Evolutionary conservation across 1,139 yeast genomes (phyloP).

Genomic region (Suhomyces bokatorum): DNA sequence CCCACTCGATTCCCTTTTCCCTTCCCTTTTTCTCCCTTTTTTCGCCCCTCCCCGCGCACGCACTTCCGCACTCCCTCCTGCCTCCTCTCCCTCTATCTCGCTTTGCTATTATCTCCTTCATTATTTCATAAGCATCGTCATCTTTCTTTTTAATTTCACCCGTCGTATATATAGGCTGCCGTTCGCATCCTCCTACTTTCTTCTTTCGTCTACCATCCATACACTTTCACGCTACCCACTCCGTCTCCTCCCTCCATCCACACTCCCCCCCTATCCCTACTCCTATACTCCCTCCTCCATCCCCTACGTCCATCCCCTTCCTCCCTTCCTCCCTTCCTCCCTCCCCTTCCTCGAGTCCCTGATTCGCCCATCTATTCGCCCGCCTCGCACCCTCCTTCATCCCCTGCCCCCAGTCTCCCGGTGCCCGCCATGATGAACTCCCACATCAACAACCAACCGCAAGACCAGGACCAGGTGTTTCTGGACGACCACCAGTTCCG

Average conservation of each 20-base stretch:
- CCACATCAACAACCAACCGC: slow-evolving; percentile 30
- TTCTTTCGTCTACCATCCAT: background rate
- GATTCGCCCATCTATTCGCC: slow-evolving; percentile 2
- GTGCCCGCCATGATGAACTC: slow-evolving; percentile 26
- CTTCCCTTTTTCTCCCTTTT: background rate
- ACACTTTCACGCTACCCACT: background rate
- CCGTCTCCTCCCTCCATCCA: background rate
- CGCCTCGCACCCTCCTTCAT: slow-evolving; percentile 2
- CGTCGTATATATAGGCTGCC: slow-evolving; percentile 12
- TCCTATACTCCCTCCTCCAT: background rate
- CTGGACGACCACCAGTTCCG: slow-evolving; percentile 35
- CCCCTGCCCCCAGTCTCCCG: slow-evolving; percentile 7
- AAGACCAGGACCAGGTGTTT: slow-evolving; percentile 35
- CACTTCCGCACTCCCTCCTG: slow-evolving; percentile 6
- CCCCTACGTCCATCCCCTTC: too few relatives aligned
- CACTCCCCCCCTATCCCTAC: background rate
- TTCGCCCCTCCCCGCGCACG: slow-evolving; percentile 3
- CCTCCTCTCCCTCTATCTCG: slow-evolving; percentile 7
- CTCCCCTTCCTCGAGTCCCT: background rate
- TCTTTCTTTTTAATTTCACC: slow-evolving; percentile 12
- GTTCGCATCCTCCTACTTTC: slow-evolving; percentile 3
- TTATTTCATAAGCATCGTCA: slow-evolving; percentile 14
- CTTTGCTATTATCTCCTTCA: slow-evolving; percentile 13
- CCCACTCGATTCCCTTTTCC: background rate
- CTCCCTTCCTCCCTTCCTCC: background rate